These are phyloP conservation scores for Teratosphaeria pseudoeucalypti DNA, from an alignment of 2,329 filamentous ascomycete genomes.

Conservation along the genomic window DNA sequence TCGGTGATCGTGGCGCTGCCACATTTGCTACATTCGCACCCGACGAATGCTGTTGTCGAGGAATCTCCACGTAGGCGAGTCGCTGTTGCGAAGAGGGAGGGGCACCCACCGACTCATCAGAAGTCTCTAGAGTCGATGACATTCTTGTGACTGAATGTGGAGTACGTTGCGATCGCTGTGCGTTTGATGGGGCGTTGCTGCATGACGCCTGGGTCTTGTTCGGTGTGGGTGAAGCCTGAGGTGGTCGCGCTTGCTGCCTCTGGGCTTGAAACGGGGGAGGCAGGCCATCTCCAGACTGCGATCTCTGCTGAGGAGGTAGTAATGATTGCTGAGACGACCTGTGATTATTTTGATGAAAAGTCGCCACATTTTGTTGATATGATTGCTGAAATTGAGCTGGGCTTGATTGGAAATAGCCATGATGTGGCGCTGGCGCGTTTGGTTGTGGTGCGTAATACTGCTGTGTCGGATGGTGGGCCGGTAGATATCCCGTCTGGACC, in stretches of 20 bases:
- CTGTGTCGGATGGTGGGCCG: slow-evolving; percentile 20
- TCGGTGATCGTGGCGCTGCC: slow-evolving; percentile 9
- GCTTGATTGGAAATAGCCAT: neutral
- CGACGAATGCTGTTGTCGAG: slow-evolving; percentile 2
- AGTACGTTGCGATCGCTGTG: slow-evolving; percentile 13
- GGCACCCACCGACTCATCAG: neutral
- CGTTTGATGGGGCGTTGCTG: neutral
- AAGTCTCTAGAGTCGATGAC: slow-evolving; percentile 1
- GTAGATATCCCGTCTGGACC: slow-evolving; percentile 25
- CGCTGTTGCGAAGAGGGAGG: slow-evolving; percentile 3
- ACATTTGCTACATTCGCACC: slow-evolving; percentile 4
- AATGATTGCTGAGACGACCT: slow-evolving; percentile 15
- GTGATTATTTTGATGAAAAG: neutral
- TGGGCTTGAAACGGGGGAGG: neutral
- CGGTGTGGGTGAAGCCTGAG: neutral
- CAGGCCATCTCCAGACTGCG: neutral
- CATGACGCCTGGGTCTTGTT: neutral
- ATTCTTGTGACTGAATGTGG: neutral
- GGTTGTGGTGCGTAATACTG: neutral
- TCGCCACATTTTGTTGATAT: neutral
- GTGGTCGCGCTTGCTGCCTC: neutral
- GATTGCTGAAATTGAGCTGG: neutral
- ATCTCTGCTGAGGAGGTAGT: slow-evolving; percentile 27
- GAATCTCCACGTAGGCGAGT: slow-evolving; percentile 13
- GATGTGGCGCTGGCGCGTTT: neutral